Evolutionary conservation across 2,329 filamentous ascomycete genomes (phyloP).

Genomic region (Fusarium sp.): DNA sequence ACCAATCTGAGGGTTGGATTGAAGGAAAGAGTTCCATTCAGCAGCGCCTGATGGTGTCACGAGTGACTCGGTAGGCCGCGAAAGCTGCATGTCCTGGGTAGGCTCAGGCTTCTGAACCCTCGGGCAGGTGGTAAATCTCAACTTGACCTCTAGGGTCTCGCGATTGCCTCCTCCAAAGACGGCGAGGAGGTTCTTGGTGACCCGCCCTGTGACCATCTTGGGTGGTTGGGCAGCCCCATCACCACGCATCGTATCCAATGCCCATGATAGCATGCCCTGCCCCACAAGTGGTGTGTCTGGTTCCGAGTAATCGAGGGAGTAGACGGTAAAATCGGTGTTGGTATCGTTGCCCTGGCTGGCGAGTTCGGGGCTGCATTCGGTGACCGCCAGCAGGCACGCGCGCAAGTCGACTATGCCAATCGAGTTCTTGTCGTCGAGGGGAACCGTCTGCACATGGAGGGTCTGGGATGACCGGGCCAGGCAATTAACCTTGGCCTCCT

Average conservation of each 20-base stretch:
- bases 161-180: conserved; percentile 83
- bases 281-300: conserved; percentile 91
- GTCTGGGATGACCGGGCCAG: conserved; percentile 84
- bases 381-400: conserved; percentile 84
- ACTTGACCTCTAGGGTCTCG: conserved; percentile 91
- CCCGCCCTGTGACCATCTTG: conserved; percentile 84
- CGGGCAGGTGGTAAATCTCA: conserved; percentile 81
- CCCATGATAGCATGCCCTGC: conserved; percentile 92
- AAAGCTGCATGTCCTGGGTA: conserved; percentile 38
- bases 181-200: conserved; percentile 84
- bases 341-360: conserved; percentile 71
- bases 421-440: conserved; percentile 77
- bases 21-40: conserved; percentile 80
- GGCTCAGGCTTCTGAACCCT: conserved; percentile 55
- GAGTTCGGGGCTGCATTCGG: conserved; percentile 82
- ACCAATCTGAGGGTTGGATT: conserved; percentile 68
- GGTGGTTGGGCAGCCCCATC: conserved; percentile 62
- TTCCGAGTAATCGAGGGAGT: conserved; percentile 96
- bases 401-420: conserved; percentile 90
- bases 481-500: conserved; percentile 85
- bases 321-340: conserved; percentile 94
- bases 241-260: conserved; percentile 60
- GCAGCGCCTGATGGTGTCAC: conserved; percentile 67
- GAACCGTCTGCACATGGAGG: conserved; percentile 79
- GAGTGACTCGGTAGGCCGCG: conserved; percentile 46